phyloP scores from a whole-genome alignment of 2,329 filamentous ascomycete genomes.

The Leptographium wingfieldii region DNA sequence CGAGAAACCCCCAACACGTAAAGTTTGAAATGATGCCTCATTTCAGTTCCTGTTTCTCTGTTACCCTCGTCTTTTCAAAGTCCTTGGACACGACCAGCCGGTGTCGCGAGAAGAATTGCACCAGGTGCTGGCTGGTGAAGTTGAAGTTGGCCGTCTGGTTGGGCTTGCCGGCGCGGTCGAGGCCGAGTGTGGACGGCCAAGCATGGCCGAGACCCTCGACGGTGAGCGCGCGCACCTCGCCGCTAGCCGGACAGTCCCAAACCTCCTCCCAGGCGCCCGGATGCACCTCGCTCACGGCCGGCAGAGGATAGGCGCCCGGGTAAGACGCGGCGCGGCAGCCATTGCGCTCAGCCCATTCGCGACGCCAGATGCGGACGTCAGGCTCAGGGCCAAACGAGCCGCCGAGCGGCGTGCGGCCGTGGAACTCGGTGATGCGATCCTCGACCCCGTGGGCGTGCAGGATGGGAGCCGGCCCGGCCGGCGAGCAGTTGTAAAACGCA shows the following conservation, averaged over 20 bases:
- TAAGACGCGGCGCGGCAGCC: conserved; percentile 1
- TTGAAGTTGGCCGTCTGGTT: conserved; percentile 8
- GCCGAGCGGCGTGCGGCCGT: conserved; percentile 4
- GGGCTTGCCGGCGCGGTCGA: conserved; percentile 4
- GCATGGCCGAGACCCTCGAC: conserved; percentile 6
- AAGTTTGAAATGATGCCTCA: no score
- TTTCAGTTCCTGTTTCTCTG: not conserved
- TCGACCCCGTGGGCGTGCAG: conserved; percentile 7
- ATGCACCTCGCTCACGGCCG: conserved; percentile 1
- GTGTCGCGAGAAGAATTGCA: conserved; percentile 9
- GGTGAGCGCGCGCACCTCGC: conserved; percentile 6
- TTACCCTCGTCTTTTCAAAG: not conserved
- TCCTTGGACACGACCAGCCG: not conserved
- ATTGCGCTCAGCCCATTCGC: conserved; percentile 7
- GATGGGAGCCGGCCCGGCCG: conserved; percentile 2
- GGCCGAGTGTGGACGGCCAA: conserved; percentile 6
- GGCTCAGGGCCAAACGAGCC: conserved; percentile 7
- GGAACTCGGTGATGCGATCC: conserved; percentile 7
- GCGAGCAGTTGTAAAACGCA: conserved; percentile 8
- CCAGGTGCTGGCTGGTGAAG: conserved; percentile 8
- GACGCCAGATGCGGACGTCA: conserved; percentile 7
- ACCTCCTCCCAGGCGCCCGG: conserved; percentile 7
- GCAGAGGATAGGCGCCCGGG: conserved; percentile 2
- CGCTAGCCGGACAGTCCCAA: conserved; percentile 5
- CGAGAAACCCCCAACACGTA: no score